Evolutionary conservation across 2,329 filamentous ascomycete species (phyloP).

Genomic region (Pyricularia sp.): DNA sequence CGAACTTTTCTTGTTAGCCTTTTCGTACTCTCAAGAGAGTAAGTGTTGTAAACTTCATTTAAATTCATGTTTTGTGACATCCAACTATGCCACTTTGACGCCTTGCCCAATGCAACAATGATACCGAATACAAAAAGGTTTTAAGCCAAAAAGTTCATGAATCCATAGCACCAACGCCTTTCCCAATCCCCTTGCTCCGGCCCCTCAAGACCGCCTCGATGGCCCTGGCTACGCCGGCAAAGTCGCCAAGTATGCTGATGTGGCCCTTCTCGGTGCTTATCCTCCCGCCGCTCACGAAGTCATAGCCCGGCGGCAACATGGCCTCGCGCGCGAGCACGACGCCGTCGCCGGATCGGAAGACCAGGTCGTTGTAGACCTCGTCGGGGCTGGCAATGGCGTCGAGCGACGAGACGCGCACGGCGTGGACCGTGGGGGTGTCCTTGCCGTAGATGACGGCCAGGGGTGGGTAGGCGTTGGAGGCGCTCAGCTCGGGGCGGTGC

Average conservation of each 20-base stretch:
- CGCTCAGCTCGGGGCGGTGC: slow-evolving; percentile 48
- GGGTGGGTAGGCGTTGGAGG: slow-evolving; percentile 70
- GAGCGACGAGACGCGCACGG: slow-evolving; percentile 61
- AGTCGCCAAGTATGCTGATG: slow-evolving; percentile 76
- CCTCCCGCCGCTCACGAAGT: slow-evolving; percentile 61
- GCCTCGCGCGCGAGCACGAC: slow-evolving; percentile 79
- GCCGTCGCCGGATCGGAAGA: slow-evolving; percentile 81
- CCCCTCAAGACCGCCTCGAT: slow-evolving; percentile 60
- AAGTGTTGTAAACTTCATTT: too few relatives aligned
- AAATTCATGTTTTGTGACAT: neutral
- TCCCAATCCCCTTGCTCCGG: slow-evolving; percentile 62
- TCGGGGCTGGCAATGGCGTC: slow-evolving; percentile 61
- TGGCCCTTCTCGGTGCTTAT: slow-evolving; percentile 79
- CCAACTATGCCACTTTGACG: neutral
- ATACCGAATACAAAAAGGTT: neutral
- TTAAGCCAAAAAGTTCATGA: neutral
- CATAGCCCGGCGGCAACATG: slow-evolving; percentile 76
- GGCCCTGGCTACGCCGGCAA: slow-evolving; percentile 70
- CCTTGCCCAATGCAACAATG: neutral
- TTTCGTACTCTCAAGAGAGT: too few relatives aligned
- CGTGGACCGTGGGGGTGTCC: slow-evolving; percentile 75
- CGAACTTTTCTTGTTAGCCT: neutral
- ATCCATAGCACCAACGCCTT: neutral
- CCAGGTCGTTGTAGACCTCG: slow-evolving; percentile 77
- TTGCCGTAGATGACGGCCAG: slow-evolving; percentile 80